Base-by-base conservation (phyloP, 1,284 basidiomycete species). In the Schizophyllum commune region DNA sequence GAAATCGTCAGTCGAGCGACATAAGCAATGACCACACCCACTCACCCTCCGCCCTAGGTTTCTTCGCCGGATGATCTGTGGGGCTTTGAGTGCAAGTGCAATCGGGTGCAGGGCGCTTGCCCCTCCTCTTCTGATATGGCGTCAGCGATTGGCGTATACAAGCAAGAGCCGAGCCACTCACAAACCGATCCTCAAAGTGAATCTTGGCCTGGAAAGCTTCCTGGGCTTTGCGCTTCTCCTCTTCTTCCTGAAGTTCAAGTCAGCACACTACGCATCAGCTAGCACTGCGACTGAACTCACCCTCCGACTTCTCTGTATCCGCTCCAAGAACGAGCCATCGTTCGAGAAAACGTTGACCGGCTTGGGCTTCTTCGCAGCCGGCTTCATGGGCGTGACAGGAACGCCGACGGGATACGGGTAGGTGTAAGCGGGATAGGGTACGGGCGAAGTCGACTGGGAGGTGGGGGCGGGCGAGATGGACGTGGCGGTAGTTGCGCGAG, bases 141-240 rank as follows among this genome's bases (percentile, higher is more conserved):
- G 22, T 9, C 52, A 51, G 39, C 55, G 61, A 55, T 55, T 8
- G n/a, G 34, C 51, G 20, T 7, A 8, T 22, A 56, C 27, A 21
- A 4, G 21, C 55, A 27, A 33, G n/a, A 22, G 20, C 39, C 34
- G 15, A 20, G 33, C 47, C 2, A 81, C 84, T 73, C 68, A 86
- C 84, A 76, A 87, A 88, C 68, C 85, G 78, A 65, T 77, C 75
- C 62, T 82, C 81, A 70, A 87, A 87, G 13, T 77, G 72, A 58
- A 75, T 80, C 70, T 85, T 87, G 84, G 73, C 82, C 63, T 74
- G 71, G 13, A 82, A 66, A 1, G 74, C 74, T 47, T 84, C 81
- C 63, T 82, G 76, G 32, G 77, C 73, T 63, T 83, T 82, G 68
- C 74, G 79, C 72, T 78, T 82, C 63, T 85, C 81, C 57, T 83